Conservation (phyloP, 2,329 filamentous ascomycete genomes). For the Aspergillus fructus region DNA sequence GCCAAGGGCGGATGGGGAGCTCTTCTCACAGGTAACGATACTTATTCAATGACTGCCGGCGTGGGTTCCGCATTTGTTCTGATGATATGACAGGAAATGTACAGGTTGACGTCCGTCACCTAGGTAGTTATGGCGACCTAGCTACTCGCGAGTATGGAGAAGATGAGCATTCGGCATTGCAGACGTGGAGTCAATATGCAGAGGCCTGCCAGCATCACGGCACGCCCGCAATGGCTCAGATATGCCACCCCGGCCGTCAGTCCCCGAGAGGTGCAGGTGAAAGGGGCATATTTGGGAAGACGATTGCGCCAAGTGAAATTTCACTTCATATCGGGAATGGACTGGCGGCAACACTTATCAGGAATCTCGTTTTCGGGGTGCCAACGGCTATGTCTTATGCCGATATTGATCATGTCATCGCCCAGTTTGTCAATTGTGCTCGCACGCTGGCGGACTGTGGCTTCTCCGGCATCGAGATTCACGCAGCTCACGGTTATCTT, state of each 20-base stretch:
- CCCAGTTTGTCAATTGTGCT: no score
- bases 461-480: no score
- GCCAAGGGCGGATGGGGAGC: not conserved
- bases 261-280: slow-evolving; percentile 32
- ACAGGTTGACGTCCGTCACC: not conserved
- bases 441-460: no score
- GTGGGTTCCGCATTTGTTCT: not conserved
- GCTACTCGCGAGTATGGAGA: not conserved
- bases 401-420: slow-evolving; percentile 31
- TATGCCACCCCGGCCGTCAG: slow-evolving; percentile 40
- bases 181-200: not conserved
- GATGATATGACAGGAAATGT: not conserved
- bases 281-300: slow-evolving; percentile 22
- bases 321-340: slow-evolving; percentile 3
- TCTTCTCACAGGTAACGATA: not conserved
- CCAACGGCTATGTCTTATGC: slow-evolving; percentile 53
- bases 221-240: slow-evolving; percentile 37
- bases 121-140: not conserved
- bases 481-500: no score
- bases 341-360: not conserved
- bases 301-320: slow-evolving; percentile 22
- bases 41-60: not conserved
- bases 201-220: not conserved
- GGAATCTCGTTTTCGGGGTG: slow-evolving; percentile 36
- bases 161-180: not conserved